Evolutionary conservation across 768 basidiomycete genomes (phyloP), one percentile per base, ranked within the genome.

Genomic region (Rubroboletus satanas): DNA sequence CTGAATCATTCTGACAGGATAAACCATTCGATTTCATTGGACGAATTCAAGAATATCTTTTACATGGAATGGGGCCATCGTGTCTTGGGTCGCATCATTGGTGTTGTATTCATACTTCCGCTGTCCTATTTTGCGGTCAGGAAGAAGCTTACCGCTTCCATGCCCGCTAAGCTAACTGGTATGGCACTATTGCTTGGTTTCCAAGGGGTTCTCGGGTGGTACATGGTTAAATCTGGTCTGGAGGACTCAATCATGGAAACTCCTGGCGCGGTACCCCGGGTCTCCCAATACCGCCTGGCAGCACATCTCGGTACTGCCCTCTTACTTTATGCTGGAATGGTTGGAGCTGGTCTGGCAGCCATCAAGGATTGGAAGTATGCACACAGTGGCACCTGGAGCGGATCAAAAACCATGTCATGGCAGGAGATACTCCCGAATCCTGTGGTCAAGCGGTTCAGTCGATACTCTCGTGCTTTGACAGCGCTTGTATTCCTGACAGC

Each of bases 31-130:
- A 94, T 97, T 52, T 83, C 85, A 31, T 73, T 98, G 52, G 78
- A 85, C 29, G 89, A 98, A 65, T 99, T 99, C 78, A 98, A 99
- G 72, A 81, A 81, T 57, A 98, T 99, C 55, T 99, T 94, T 73
- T 89, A 88, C 74, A 95, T 94, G 96, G 97, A 99, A 79, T 99
- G 94, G 93, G 83, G 83, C 6, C 97, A 99, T 73, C 90, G 97
- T 41, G 74, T 96, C 50, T 84, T 98, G 49, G 97, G 97, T 9
- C 91, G 97, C 54, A 68, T 93, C 60, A 84, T 93, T 59, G 91
- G 90, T 38, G 57, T 90, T 49, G 82, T 83, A 39, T 98, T 98
- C 73, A 82, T 98, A 65, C 76, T 85, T 31, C 94, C 95, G 15
- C 77, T 93, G 38, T 75, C 81, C 33, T 97, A 95, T 77, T 97